phyloP scores from a whole-genome alignment of 108 stramenopile species.

The Nitzschia putrida region DNA sequence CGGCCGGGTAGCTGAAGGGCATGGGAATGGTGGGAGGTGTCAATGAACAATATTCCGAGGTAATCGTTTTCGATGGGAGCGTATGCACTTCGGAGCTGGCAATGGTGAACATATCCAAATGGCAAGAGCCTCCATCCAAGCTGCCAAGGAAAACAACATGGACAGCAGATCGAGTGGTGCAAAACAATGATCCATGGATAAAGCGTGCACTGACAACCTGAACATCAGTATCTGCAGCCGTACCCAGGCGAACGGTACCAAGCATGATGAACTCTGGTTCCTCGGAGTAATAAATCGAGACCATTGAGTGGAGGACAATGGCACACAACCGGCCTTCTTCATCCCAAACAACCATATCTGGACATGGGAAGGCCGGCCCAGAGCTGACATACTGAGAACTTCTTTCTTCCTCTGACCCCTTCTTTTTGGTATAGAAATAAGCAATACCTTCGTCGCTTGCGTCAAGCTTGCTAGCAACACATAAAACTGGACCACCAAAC shows the following conservation, averaged over 20 bases:
- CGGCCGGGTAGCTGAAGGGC: constrained; percentile 63
- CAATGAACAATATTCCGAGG: constrained; percentile 15
- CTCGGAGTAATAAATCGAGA: constrained; percentile 72
- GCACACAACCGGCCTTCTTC: constrained; percentile 78
- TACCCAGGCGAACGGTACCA: constrained; percentile 53
- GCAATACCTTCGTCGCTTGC: constrained; percentile 56
- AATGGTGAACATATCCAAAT: constrained; percentile 67
- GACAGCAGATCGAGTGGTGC: constrained; percentile 64
- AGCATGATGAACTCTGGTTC: constrained; percentile 65
- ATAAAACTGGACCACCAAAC: constrained; percentile 83
- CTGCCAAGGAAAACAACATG: constrained; percentile 74
- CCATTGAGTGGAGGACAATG: constrained; percentile 55
- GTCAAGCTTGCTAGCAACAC: constrained; percentile 57
- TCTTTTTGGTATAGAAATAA: constrained; percentile 74
- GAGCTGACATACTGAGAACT: constrained; percentile 58
- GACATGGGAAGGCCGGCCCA: constrained; percentile 77
- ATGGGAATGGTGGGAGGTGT: constrained; percentile 45
- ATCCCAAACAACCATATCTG: constrained; percentile 80
- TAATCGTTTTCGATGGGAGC: constrained; percentile 20
- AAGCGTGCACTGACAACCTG: constrained; percentile 67
- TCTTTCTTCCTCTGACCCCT: constrained; percentile 48
- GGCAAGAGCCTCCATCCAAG: constrained; percentile 55
- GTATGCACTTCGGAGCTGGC: constrained; percentile 52
- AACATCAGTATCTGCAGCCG: constrained; percentile 30
- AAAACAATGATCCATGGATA: constrained; percentile 76